A percentile compares a stretch with the other conserved stretches of the same genome.
phyloP scores from a whole-genome alignment of 2,329 filamentous ascomycete species.

The Aspergillus novoparasiticus region DNA sequence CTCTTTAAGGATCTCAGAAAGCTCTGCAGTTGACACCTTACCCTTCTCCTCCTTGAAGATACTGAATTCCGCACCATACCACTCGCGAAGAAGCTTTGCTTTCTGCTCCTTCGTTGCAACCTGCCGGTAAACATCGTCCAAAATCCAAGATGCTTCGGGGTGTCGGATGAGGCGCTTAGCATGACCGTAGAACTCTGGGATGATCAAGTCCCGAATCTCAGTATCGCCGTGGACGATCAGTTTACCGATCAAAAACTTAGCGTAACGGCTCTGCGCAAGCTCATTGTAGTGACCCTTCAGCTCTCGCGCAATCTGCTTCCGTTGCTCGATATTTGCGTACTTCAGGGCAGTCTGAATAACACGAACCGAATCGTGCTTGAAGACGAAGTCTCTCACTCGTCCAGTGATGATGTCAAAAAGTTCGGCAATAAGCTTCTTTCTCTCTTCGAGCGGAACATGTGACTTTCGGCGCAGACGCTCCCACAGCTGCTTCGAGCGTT shows the following conservation, averaged over 20 bases:
- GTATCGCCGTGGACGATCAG: conserved; percentile 88
- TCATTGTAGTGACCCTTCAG: conserved; percentile 81
- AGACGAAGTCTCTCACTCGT: conserved; percentile 89
- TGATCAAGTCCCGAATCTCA: conserved; percentile 83
- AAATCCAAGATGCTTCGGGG: conserved; percentile 93
- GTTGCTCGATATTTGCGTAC: conserved; percentile 83
- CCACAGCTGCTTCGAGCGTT: conserved; percentile 94
- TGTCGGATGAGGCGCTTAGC: conserved; percentile 94
- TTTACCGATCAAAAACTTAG: conserved; percentile 96
- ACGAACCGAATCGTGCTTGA: conserved; percentile 97
- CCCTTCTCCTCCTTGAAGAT: conserved; percentile 68
- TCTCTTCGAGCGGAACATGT: conserved; percentile 85
- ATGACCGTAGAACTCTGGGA: conserved; percentile 93
- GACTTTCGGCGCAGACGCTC: conserved; percentile 90
- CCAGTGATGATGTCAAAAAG: conserved; percentile 90
- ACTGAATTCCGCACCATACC: conserved; percentile 93
- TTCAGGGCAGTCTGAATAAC: conserved; percentile 97
- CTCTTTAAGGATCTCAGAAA: conserved; percentile 72
- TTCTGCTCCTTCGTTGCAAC: conserved; percentile 86
- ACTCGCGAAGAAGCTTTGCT: conserved; percentile 81
- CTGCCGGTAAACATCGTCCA: conserved; percentile 93
- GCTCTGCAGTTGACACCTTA: conserved; percentile 60
- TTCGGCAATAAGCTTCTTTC: conserved; percentile 83
- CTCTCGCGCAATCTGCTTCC: conserved; percentile 83
- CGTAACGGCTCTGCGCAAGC: conserved; percentile 91